These are phyloP conservation scores for Spinellus fusiger DNA, from an alignment of 192 early-diverging fungal genomes.

Conservation along the genomic window DNA sequence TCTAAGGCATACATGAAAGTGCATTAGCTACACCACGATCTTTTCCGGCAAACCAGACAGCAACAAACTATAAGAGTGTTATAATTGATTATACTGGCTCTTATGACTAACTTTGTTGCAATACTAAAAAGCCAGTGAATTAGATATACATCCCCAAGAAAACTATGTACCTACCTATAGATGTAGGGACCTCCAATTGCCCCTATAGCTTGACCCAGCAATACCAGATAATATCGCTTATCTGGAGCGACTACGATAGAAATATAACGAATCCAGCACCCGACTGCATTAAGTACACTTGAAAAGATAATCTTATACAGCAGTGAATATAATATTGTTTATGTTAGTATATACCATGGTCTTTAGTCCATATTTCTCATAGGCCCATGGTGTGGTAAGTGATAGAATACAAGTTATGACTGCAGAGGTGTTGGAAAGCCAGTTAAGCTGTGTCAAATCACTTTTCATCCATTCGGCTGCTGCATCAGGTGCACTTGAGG, in stretches of 20 bases:
- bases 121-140: constrained; percentile 12
- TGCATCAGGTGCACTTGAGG: constrained; percentile 1
- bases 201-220: constrained; percentile 16
- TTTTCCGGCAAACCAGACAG: constrained; percentile 23
- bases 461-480: constrained; percentile 17
- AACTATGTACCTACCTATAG: constrained; percentile 1
- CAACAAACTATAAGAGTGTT: constrained; percentile 12
- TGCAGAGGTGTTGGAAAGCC: constrained; percentile 20
- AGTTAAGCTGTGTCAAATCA: constrained; percentile 8
- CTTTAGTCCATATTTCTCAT: constrained; percentile 26
- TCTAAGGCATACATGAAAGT: constrained; percentile 9
- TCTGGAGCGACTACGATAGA: constrained; percentile 11
- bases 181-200: constrained; percentile 12
- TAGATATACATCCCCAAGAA: background rate
- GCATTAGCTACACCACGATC: constrained; percentile 24
- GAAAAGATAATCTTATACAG: constrained; percentile 12
- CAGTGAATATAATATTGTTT: background rate
- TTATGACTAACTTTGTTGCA: constrained; percentile 13
- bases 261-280: constrained; percentile 24
- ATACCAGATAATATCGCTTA: constrained; percentile 8
- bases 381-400: constrained; percentile 21
- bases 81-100: background rate
- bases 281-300: constrained; percentile 10
- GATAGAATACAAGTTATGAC: constrained; percentile 17
- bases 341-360: constrained; percentile 3